Base-by-base conservation (phyloP, 2,329 filamentous ascomycete species). In the Ophiosphaerella narmari region DNA sequence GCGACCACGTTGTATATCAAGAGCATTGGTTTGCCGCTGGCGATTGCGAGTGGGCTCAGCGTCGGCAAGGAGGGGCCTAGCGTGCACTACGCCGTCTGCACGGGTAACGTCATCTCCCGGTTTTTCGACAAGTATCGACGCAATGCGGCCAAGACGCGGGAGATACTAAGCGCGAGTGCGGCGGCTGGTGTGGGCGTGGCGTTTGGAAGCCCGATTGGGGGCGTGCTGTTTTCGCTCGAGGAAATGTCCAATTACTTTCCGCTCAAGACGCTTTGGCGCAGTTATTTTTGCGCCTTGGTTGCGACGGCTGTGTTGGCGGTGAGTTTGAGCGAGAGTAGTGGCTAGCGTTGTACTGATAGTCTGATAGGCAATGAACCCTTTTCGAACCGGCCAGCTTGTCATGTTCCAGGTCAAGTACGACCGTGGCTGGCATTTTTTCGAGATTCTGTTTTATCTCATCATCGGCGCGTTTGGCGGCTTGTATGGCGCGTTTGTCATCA, bases 371-470 rank as follows among this genome's bases (percentile, higher is more conserved):
- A 96, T 99, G 90, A 99, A 99, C 63, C 94, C 94, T 18, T 99
- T 99, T 75, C 82, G 94, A 44, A 97, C 94, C 0, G 94, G 94
- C 16, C 94, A 99, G 70, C 82, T 99, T 36, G 94, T 99, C 83
- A 97, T 99, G 93, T 99, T 99, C 74, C 92, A 96, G 66, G 93
- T 99, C 66, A 86, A 86, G 64, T 99, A 99, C 69, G 93, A 97
- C 73, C 88, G 93, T 35, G 88, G 89, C 35, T 99, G 94, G 94
- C 94, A 99, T 76, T 96, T 96, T 67, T 99, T 99, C 68, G 94
- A 99, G 71, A 81, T 94, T 3, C 74, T 96, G 23, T 97, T 97
- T 70, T 99, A 96, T 74, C 83, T 96, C 58, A 79, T 96, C 45
- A 85, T 99, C 55, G 94, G 94, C 39, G 82, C 94, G 24, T 97